Evolutionary conservation across 257 asterid species (phyloP), one percentile per base, ranked within the genome.

Genomic region (Rehmannia glutinosa): DNA sequence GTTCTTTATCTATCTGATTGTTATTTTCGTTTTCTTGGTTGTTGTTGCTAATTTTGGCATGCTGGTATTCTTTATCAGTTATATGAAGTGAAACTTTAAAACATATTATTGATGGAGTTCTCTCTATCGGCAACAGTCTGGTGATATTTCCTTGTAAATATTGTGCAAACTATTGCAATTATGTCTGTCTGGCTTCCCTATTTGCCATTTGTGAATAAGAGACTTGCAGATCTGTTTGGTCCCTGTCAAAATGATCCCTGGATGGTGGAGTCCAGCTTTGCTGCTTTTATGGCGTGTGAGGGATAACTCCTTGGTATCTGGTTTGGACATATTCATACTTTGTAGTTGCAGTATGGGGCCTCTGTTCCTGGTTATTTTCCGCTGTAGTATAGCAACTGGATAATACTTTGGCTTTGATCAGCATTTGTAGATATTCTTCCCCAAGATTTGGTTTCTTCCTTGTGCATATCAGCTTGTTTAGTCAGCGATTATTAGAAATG

Each of bases 221-320:
- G 70, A 46, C 50, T 41, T 78, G 83, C 80, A 78, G 83, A 74
- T 77, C 49, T 62, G 58, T 63, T 59, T 77, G 79, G 55, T 35
- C 71, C 64, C 72, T 21, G 70, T 73, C 77, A 69, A 71, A 66
- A 60, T 51, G 75, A 45, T 74, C 81, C 68, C 69, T 54, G 76
- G 71, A 64, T 73, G 74, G 69, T 21, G 27, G 77, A 50, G 67
- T 75, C 56, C 71, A 67, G 79, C 82, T 74, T 66, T 68, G 80
- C 75, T 51, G 82, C 80, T 73, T 59, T 77, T 76, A 36, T 58
- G 45, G 60, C 33, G 46, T 51, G 70, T 59, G 68, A 52, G 53
- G 73, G 57, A 66, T 77, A 75, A 47, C 78, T 54, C 68, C 49
- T 58, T 55, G 66, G 57, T 60, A 71, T 28, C 81, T 76, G 82